Base-by-base conservation (phyloP, 163 green algal genomes). In the Scenedesmus sp. region DNA sequence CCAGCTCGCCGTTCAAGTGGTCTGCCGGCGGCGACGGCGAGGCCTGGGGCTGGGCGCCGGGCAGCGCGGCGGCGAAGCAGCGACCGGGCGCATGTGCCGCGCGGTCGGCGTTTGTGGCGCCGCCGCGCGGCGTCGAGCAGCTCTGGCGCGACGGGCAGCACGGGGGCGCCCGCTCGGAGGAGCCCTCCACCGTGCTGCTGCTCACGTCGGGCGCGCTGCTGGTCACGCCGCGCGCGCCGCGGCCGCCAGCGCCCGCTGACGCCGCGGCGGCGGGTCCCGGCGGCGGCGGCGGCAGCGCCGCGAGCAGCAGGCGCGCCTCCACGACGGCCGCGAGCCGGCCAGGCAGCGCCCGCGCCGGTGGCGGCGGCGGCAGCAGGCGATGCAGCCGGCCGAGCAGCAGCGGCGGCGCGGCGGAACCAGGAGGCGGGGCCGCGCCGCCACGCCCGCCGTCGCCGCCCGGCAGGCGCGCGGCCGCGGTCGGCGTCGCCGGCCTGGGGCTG, bases 101-200 rank as follows among this genome's bases (percentile, higher is more conserved):
- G 58, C 11, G 18, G 20, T 14, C 17, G 4, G 10, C 24, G 14
- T 77, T 77, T 42, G 57, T 2, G 28, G 69, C 69, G 29, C 69
- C 69, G 10, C n/a, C 14, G 4, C 29, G 33, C 28, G 65, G 36
- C 10, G 28, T 77, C n/a, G 69, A 77, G 54, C 53, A 67, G 69
- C 42, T 77, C 3, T 77, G 69, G 69, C 66, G 66, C 36, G 54
- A 67, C 1, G 69, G 69, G 3, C 54, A 4, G n/a, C 14, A 24
- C 18, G 69, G 53, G 31, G 34, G 56, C 22, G 20, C 66, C 9
- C 36, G 45, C 53, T 24, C 54, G n/a, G 39, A 72, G n/a, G 56
- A 63, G 56, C 33, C 56, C n/a, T n/a, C n/a, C n/a, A n/a, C n/a
- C n/a, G n/a, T n/a, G n/a, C n/a, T n/a, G 17, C 22, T 31, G n/a